Base-by-base conservation (phyloP, 441 rosid species). In the Pelargonium citronellum region DNA sequence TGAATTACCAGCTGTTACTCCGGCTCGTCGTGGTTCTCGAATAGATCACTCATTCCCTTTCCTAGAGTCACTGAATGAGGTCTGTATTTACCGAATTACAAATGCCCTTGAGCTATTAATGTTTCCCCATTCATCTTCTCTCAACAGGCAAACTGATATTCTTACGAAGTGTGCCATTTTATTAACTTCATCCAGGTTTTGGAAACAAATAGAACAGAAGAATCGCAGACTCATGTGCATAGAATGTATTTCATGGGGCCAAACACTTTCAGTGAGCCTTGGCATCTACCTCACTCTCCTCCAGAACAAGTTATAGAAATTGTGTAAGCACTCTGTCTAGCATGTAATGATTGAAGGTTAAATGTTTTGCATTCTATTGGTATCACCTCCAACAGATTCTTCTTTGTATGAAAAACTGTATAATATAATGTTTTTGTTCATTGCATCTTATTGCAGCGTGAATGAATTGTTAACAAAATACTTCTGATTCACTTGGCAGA, bases 21-120 rank as follows among this genome's bases (percentile, higher is more conserved):
- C 93, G 44, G 76, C 91, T 66, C 88, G 81, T 9, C 96, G 76
- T 75, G 79, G 82, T 72, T 89, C 97, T 82, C 83, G 74, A 60
- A 81, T 86, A 69, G 90, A 84, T 81, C 91, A 89, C 79, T 92
- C 98, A 3, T 90, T 92, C 71, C 98, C 98, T 69, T 92, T 92
- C 75, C 78, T 92, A 44, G 98, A 92, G 87, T 92, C 98, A 10
- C 70, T 92, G 70, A 92, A 92, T 73, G 98, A 92, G 98, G 98
- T 89, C 6, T 37, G 62, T 27, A 2, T 63, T 17, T 69, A 16
- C 20, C 8, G 47, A 61, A n/a, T 64, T n/a, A 58, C 8, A 24
- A 61, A n/a, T 34, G 15, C 68, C 37, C 61, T 65, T 68, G 13
- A 27, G 16, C 7, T 44, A 22, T 15, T 55, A 49, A 8, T 69